phyloP scores from a whole-genome alignment of 768 basidiomycete genomes.

The Crucibulum laeve region DNA sequence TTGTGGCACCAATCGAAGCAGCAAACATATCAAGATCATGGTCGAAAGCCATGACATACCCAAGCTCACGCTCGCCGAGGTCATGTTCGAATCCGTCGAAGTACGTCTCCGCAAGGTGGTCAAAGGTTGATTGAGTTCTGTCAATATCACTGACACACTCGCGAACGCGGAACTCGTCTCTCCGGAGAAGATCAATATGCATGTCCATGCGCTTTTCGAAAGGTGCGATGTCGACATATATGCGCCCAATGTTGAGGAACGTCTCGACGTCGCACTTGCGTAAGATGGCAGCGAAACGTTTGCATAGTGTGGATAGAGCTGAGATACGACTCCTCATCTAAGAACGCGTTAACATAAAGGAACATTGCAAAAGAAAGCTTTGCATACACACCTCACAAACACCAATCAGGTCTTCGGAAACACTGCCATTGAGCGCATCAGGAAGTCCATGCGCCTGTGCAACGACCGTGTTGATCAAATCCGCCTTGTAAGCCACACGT shows the following conservation, averaged over 20 bases:
- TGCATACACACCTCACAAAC: slow-evolving; percentile 74
- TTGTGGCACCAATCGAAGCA: slow-evolving; percentile 85
- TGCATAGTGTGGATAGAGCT: slow-evolving; percentile 77
- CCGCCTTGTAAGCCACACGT: slow-evolving; percentile 80
- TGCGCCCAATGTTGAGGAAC: slow-evolving; percentile 81
- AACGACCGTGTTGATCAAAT: slow-evolving; percentile 79
- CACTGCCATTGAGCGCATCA: slow-evolving; percentile 75
- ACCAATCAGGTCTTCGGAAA: slow-evolving; percentile 86
- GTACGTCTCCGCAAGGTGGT: slow-evolving; percentile 86
- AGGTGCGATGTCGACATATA: slow-evolving; percentile 79
- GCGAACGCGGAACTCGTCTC: slow-evolving; percentile 89
- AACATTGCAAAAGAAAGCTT: not conserved
- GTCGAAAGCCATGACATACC: slow-evolving; percentile 78
- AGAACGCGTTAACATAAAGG: slow-evolving; percentile 1
- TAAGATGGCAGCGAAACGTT: slow-evolving; percentile 84
- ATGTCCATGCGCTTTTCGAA: slow-evolving; percentile 92
- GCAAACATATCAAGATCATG: slow-evolving; percentile 92
- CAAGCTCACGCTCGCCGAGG: slow-evolving; percentile 85
- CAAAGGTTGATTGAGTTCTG: slow-evolving; percentile 91
- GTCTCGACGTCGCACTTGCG: slow-evolving; percentile 77
- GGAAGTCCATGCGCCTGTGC: slow-evolving; percentile 82
- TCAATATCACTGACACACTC: slow-evolving; percentile 89
- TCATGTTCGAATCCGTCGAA: slow-evolving; percentile 83
- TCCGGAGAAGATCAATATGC: slow-evolving; percentile 79
- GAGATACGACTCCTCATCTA: slow-evolving; percentile 85